Conservation (phyloP, 2,329 filamentous ascomycete species). For the Grosmannia clavigera region DNA sequence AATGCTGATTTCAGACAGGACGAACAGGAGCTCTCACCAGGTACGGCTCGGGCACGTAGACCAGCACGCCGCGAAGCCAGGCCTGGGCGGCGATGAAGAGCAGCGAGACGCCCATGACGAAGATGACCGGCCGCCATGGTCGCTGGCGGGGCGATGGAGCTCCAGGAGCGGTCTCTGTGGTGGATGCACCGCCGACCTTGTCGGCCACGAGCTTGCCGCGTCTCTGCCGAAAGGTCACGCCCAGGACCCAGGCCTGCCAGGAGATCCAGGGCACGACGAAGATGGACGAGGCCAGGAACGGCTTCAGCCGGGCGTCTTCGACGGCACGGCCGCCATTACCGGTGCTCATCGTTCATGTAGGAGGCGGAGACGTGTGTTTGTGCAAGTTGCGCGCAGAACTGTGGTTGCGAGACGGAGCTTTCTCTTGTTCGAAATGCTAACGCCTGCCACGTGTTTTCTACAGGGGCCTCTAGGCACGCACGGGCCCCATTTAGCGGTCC, state of each 20-base stretch:
- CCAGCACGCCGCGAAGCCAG: slow-evolving; percentile 28
- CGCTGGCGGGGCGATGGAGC: background rate
- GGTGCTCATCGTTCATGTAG: background rate
- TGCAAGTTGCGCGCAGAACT: too few relatives aligned
- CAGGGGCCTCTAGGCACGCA: background rate
- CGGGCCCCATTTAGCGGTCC: background rate
- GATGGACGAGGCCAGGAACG: slow-evolving; percentile 10
- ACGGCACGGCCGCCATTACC: background rate
- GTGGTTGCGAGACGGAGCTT: too few relatives aligned
- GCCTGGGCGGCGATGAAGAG: slow-evolving; percentile 18
- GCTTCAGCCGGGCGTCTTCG: slow-evolving; percentile 5
- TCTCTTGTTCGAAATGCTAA: background rate
- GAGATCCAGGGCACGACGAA: slow-evolving; percentile 12
- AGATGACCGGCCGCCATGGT: slow-evolving; percentile 6
- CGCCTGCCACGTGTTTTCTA: background rate
- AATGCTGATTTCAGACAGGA: background rate
- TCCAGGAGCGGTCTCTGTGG: background rate
- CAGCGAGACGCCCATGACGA: slow-evolving; percentile 7
- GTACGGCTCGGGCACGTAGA: slow-evolving; percentile 38
- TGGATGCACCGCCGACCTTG: background rate
- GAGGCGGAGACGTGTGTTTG: too few relatives aligned
- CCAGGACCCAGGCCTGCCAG: slow-evolving; percentile 12
- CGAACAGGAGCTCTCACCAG: slow-evolving; percentile 25
- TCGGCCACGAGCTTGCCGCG: slow-evolving; percentile 5
- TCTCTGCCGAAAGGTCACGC: slow-evolving; percentile 9